Percentiles rank a stretch among this genome's conserved stretches.
Conservation (phyloP, 2,329 filamentous ascomycete genomes). For the Periglandula ipomoeae region DNA sequence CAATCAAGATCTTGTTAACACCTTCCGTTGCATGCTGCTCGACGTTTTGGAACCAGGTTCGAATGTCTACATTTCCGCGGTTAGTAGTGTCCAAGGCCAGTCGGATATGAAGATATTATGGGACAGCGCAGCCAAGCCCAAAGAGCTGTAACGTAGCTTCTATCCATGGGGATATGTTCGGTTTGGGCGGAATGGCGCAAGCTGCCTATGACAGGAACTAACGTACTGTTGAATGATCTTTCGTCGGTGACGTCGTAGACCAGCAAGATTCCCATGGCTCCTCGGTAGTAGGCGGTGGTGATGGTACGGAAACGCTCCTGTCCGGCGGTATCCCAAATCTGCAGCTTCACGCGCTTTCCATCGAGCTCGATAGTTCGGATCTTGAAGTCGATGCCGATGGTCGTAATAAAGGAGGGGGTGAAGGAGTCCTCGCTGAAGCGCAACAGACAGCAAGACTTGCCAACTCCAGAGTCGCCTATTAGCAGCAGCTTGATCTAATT, state of each 20-base stretch:
- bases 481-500: slow-evolving; percentile 87
- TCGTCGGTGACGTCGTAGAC: slow-evolving; percentile 99
- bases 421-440: slow-evolving; percentile 97
- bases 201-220: not conserved
- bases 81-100: not conserved
- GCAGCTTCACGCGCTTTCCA: slow-evolving; percentile 96
- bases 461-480: slow-evolving; percentile 93
- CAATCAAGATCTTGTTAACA: slow-evolving; percentile 98
- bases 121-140: not conserved
- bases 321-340: slow-evolving; percentile 99
- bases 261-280: slow-evolving; percentile 94
- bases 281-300: slow-evolving; percentile 96
- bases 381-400: slow-evolving; percentile 99
- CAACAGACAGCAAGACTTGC: slow-evolving; percentile 93
- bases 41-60: slow-evolving; percentile 98
- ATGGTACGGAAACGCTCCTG: slow-evolving; percentile 98
- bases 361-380: slow-evolving; percentile 98
- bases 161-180: not conserved
- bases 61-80: slow-evolving; percentile 62
- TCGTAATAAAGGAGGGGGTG: slow-evolving; percentile 96
- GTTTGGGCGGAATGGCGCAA: not conserved
- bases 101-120: not conserved
- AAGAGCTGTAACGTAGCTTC: not conserved
- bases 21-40: slow-evolving; percentile 97
- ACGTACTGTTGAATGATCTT: slow-evolving; percentile 85